A percentile compares a stretch with the other conserved stretches of the same genome.
Evolutionary conservation across 371 early-diverging fungal species (phyloP).

Genomic region (Gilbertella persicaria): DNA sequence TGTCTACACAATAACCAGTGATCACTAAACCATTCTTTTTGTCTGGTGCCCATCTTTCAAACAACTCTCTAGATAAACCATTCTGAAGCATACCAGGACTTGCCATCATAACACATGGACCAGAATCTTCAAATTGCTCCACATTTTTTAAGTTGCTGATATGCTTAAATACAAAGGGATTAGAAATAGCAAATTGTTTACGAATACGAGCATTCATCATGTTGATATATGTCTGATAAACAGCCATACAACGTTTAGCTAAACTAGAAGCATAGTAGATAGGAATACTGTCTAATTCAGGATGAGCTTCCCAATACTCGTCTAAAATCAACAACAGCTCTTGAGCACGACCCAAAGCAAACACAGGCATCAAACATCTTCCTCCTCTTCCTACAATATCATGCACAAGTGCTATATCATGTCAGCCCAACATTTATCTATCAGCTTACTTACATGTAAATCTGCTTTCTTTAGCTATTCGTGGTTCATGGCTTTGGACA

Average conservation of each 20-base stretch:
- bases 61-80: conserved; percentile 96
- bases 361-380: conserved; percentile 98
- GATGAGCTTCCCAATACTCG: conserved; percentile 98
- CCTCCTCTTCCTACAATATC: conserved; percentile 97
- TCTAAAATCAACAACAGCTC: conserved; percentile 99
- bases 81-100: conserved; percentile 99
- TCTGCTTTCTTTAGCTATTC: conserved; percentile 93
- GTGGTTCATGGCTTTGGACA: conserved; percentile 97
- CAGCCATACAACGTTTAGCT: conserved; percentile 98
- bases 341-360: conserved; percentile 99
- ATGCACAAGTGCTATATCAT: conserved; percentile 69
- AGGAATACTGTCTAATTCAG: conserved; percentile 94
- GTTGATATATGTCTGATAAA: conserved; percentile 99
- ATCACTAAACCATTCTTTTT: conserved; percentile 96
- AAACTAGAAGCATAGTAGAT: conserved; percentile 98
- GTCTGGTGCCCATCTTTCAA: conserved; percentile 98
- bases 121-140: conserved; percentile 95
- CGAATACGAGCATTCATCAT: conserved; percentile 99
- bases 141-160: conserved; percentile 94
- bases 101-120: conserved; percentile 99
- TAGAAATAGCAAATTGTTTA: conserved; percentile 87
- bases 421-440: not conserved
- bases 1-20: conserved; percentile 99
- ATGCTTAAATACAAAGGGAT: conserved; percentile 99
- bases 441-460: conserved; percentile 71